These are phyloP conservation scores for Solidago caesia DNA, from an alignment of 129 eudicot species.

Conservation along the genomic window DNA sequence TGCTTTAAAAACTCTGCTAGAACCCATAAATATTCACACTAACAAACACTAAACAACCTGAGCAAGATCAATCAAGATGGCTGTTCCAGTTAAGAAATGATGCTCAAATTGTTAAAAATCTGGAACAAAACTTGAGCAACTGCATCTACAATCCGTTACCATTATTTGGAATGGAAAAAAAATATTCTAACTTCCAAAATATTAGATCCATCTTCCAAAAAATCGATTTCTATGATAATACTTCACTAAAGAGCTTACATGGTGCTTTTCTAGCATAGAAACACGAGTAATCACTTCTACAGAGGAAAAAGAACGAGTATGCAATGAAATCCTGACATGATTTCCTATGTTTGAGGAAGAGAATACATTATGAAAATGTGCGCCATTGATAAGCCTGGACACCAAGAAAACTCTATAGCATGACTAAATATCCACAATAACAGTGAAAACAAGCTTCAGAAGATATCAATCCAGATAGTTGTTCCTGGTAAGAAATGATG, in stretches of 20 bases:
- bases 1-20: neutral
- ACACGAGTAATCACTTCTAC: conserved; percentile 24
- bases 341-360: conserved; percentile 22
- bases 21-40: neutral
- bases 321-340: conserved; percentile 21
- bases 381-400: conserved; percentile 24
- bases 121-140: conserved; percentile 3
- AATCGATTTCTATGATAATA: conserved; percentile 10
- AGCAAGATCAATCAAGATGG: neutral
- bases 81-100: conserved; percentile 10
- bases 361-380: conserved; percentile 1
- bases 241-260: conserved; percentile 20
- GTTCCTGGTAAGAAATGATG: conserved; percentile 13
- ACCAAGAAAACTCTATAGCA: neutral
- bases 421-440: neutral
- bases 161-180: conserved; percentile 23
- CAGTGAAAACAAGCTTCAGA: conserved; percentile 11
- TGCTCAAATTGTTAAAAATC: conserved; percentile 26
- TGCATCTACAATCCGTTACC: conserved; percentile 21
- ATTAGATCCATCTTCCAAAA: conserved; percentile 19
- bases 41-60: neutral
- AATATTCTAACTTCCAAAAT: conserved; percentile 7
- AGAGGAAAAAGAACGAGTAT: conserved; percentile 7
- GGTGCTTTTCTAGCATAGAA: conserved; percentile 22
- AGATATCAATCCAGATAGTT: neutral